Evolutionary conservation across 2,329 filamentous ascomycete genomes (phyloP).

Genomic region (Neonectria ditissima): DNA sequence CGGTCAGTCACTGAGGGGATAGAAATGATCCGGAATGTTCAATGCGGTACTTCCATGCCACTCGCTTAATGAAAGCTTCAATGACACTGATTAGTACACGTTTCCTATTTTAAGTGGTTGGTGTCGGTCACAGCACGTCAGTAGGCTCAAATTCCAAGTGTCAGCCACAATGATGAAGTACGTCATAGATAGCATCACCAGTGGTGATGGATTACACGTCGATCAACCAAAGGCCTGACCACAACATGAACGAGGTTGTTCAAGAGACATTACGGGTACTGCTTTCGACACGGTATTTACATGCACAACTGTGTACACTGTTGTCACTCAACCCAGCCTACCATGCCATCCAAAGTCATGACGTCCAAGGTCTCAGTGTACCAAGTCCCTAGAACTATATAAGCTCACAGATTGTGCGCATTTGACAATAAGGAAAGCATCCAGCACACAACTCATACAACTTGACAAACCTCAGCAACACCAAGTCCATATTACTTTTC

Average conservation of each 20-base stretch:
- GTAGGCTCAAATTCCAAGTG: neutral
- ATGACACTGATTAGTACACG: neutral
- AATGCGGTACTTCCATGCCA: neutral
- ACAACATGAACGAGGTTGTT: neutral
- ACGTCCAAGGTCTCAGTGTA: neutral
- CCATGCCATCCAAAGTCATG: neutral
- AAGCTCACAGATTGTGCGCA: neutral
- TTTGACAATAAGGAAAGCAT: too few species aligned
- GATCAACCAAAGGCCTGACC: neutral
- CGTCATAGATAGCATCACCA: neutral
- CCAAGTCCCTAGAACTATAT: neutral
- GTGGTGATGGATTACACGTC: neutral
- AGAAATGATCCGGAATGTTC: neutral
- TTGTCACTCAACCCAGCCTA: neutral
- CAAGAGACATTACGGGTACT: neutral
- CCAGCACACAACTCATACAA: too few species aligned
- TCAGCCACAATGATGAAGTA: neutral
- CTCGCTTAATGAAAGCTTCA: neutral
- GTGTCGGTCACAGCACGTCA: neutral
- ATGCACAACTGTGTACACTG: neutral
- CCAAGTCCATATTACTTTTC: too few species aligned
- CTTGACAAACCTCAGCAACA: too few species aligned
- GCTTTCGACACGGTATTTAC: neutral
- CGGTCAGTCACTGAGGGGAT: too few species aligned
- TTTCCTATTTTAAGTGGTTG: neutral